Base-by-base conservation (phyloP, 164 flowering plant genomes). In the Kalanchoe fedtschenkoi region DNA sequence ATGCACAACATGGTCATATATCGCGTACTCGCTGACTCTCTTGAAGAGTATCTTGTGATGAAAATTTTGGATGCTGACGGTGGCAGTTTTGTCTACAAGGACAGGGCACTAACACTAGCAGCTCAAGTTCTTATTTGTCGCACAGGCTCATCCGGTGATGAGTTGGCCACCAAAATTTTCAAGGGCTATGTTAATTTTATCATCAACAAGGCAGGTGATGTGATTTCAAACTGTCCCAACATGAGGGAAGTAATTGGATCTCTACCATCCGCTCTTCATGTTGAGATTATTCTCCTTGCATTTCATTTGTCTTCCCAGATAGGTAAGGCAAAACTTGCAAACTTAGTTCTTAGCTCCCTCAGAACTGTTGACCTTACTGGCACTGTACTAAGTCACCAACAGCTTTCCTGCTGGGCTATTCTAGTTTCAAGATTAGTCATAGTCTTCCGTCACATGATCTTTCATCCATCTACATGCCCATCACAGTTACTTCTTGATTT, bases 241-340 rank as follows among this genome's bases (percentile, higher is more conserved):
- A 66, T 82, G 29, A 77, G 76, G 65, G 93, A 87, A 38, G 60
- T 91, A 61, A 67, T 83, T 61, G 78, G 19, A n/a, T 58, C 69
- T 35, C 89, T 95, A 63, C 99, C 99, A 7, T 84, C 83, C 60
- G 28, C 69, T 16, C 81, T 83, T 64, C 95, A 95, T 70, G 74
- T 90, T 44, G 89, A 95, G 82, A 82, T 91, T 67, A 83, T 95
- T 67, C 80, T 95, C 29, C 73, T 88, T 83, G 87, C 95, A 44
- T 95, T 88, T 69, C 96, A 95, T 75, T 71, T 86, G 58, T 88
- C 92, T 54, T 60, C 86, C 39, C 80, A 76, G 55, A 77, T 41
- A 64, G 96, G 87, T 66, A 95, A 87, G 76, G 73, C 65, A 60
- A 47, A 61, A 26, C 66, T 80, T 34, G 92, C 85, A 53, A 82